Percentiles rank a stretch among this genome's conserved stretches.
These are phyloP conservation scores for Euphorbia pulcherrima DNA, from an alignment of 345 rosid species.

Conservation along the genomic window DNA sequence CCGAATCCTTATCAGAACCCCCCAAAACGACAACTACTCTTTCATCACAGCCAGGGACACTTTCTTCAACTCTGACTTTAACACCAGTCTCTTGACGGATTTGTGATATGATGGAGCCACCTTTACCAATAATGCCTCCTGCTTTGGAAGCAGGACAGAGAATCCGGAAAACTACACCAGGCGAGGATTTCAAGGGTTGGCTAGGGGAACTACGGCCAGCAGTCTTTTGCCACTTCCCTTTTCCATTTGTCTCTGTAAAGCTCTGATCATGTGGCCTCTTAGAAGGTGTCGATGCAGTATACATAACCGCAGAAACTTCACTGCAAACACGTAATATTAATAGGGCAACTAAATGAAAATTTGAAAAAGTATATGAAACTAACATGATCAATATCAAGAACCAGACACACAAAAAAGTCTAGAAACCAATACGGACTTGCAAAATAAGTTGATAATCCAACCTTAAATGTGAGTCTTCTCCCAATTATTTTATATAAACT, in stretches of 20 bases:
- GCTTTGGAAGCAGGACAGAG: slow-evolving; percentile 44
- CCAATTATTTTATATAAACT: too few relatives aligned
- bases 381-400: neutral
- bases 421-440: neutral
- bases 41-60: slow-evolving; percentile 53
- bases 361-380: neutral
- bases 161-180: slow-evolving; percentile 33
- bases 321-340: neutral
- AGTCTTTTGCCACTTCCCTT: slow-evolving; percentile 48
- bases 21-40: slow-evolving; percentile 41
- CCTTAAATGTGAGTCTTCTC: too few relatives aligned
- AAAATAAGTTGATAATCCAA: neutral
- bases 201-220: slow-evolving; percentile 20
- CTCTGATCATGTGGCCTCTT: slow-evolving; percentile 48
- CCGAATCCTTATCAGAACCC: slow-evolving; percentile 30
- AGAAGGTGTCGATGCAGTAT: slow-evolving; percentile 44
- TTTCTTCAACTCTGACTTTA: slow-evolving; percentile 50
- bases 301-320: slow-evolving; percentile 32
- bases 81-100: slow-evolving; percentile 49
- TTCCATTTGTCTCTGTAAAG: slow-evolving; percentile 39
- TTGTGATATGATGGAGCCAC: slow-evolving; percentile 36
- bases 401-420: neutral
- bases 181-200: slow-evolving; percentile 24
- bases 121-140: slow-evolving; percentile 38
- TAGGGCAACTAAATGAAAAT: neutral